Conservation (phyloP, 2,329 filamentous ascomycete species). For the Ceratocystiopsis brevicomis region DNA sequence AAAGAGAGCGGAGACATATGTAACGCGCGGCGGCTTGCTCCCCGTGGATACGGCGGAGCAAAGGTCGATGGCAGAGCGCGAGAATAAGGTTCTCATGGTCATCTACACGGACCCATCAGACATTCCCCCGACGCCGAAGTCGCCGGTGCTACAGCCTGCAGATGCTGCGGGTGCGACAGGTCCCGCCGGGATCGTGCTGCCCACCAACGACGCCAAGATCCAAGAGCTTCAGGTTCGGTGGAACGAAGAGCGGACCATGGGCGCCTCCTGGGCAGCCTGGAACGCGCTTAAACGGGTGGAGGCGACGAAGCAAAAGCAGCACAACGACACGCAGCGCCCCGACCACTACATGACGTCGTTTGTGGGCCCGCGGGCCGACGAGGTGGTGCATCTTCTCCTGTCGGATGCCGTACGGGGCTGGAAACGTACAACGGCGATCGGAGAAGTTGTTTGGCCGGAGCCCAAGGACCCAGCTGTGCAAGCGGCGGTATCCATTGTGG, state of each 20-base stretch:
- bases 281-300: conserved; percentile 6
- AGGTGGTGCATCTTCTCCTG: conserved; percentile 23
- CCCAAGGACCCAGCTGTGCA: conserved; percentile 23
- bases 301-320: not conserved
- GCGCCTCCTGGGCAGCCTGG: conserved; percentile 7
- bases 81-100: conserved; percentile 41
- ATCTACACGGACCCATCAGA: conserved; percentile 35
- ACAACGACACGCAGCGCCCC: not conserved
- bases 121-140: conserved; percentile 37
- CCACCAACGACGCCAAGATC: conserved; percentile 20
- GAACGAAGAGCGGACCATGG: conserved; percentile 19
- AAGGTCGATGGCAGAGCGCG: conserved; percentile 34
- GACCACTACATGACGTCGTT: conserved; percentile 1
- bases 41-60: conserved; percentile 36
- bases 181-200: conserved; percentile 14
- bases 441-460: conserved; percentile 1
- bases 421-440: conserved; percentile 2
- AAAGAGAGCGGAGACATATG: conserved; percentile 27
- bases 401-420: conserved; percentile 26
- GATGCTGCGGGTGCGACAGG: too few species aligned
- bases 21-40: conserved; percentile 33
- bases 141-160: conserved; percentile 9
- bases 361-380: conserved; percentile 17
- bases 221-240: conserved; percentile 31
- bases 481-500: conserved; percentile 23